A percentile compares a stretch with the other conserved stretches of the same genome.
These are phyloP conservation scores for Tuber umbilicatum DNA, from an alignment of 495 filamentous ascomycete species.

Conservation along the genomic window DNA sequence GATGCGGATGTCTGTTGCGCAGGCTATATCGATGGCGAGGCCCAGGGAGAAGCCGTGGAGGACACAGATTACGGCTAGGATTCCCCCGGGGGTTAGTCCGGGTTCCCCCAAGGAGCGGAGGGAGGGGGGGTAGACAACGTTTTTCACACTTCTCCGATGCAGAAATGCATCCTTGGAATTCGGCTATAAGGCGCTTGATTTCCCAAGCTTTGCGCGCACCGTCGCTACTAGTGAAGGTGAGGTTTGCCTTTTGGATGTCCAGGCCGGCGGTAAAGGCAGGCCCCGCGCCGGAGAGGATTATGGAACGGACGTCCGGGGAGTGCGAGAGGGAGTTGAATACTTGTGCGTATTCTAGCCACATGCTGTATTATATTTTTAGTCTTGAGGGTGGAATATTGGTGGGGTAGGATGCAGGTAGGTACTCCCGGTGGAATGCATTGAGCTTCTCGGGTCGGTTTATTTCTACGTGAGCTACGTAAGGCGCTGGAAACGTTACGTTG, in stretches of 20 bases:
- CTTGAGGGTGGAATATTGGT: background rate
- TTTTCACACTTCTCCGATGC: constrained; percentile 83
- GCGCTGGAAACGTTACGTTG: constrained; percentile 61
- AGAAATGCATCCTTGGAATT: constrained; percentile 72
- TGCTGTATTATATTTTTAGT: constrained; percentile 46
- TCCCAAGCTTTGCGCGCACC: constrained; percentile 59
- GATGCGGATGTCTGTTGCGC: constrained; percentile 73
- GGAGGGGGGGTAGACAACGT: constrained; percentile 48
- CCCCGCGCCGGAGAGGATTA: constrained; percentile 78
- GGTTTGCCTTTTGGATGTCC: constrained; percentile 55
- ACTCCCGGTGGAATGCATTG: constrained; percentile 79
- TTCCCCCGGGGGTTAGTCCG: constrained; percentile 15
- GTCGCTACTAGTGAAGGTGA: constrained; percentile 48
- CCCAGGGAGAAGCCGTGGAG: constrained; percentile 77
- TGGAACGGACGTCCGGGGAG: constrained; percentile 64
- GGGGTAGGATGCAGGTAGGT: constrained; percentile 26
- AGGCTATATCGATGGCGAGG: constrained; percentile 75
- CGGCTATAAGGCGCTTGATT: constrained; percentile 60
- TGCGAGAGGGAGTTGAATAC: constrained; percentile 69
- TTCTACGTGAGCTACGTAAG: constrained; percentile 82
- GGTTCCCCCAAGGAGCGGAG: background rate
- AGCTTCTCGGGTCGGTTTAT: constrained; percentile 86
- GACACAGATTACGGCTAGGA: constrained; percentile 66
- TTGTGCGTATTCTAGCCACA: constrained; percentile 76
- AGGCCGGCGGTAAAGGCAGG: constrained; percentile 81